phyloP scores from a whole-genome alignment of 805 yeast species.

The Teunomyces atbi region DNA sequence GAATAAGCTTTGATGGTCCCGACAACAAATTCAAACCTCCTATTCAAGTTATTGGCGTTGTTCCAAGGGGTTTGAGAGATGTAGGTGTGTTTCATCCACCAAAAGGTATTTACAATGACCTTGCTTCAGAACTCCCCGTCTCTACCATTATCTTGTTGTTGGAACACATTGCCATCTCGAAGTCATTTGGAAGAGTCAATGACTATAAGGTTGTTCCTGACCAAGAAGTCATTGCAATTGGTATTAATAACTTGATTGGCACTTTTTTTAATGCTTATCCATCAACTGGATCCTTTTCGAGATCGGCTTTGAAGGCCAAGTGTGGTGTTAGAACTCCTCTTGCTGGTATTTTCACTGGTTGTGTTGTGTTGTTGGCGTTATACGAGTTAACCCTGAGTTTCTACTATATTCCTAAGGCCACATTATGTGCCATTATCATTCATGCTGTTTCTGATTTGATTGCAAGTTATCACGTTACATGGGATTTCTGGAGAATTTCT shows the following conservation, averaged over 20 bases:
- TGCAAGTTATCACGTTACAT: conserved; percentile 64
- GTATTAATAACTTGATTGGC: conserved; percentile 85
- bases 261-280: conserved; percentile 93
- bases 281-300: conserved; percentile 92
- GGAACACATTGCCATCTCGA: conserved; percentile 92
- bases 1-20: conserved; percentile 28
- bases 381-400: conserved; percentile 82
- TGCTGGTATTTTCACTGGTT: conserved; percentile 89
- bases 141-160: conserved; percentile 77
- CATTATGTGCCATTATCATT: conserved; percentile 82
- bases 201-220: conserved; percentile 90
- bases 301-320: conserved; percentile 91
- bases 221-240: conserved; percentile 92
- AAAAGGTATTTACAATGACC: conserved; percentile 50
- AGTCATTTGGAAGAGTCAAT: conserved; percentile 89
- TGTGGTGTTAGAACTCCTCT: conserved; percentile 95
- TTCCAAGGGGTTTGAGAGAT: conserved; percentile 78
- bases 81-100: conserved; percentile 74
- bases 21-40: conserved; percentile 37
- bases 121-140: conserved; percentile 83
- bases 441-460: conserved; percentile 89
- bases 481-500: conserved; percentile 65
- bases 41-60: conserved; percentile 67
- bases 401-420: conserved; percentile 87
- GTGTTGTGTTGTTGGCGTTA: conserved; percentile 81